phyloP scores from a whole-genome alignment of 2,329 filamentous ascomycete species.

The Domatiomyces catenatus region DNA sequence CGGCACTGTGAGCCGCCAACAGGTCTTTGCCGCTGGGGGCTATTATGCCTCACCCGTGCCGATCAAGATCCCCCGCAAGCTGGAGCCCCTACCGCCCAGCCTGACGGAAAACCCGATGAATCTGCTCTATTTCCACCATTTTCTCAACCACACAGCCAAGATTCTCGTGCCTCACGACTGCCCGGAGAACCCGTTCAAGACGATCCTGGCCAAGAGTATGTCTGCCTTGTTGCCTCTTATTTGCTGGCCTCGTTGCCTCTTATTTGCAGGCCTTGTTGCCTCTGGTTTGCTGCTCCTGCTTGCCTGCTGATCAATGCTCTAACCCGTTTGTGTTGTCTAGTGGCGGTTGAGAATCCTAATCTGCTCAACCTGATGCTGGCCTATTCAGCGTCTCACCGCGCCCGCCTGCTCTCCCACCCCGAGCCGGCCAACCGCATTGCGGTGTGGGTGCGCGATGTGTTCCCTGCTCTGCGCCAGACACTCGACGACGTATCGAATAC shows the following conservation, averaged over 20 bases:
- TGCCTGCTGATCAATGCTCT: constrained; percentile 26
- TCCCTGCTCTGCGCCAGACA: constrained; percentile 51
- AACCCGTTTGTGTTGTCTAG: constrained; percentile 28
- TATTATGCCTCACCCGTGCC: constrained; percentile 58
- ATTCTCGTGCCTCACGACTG: constrained; percentile 49
- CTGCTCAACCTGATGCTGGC: constrained; percentile 63
- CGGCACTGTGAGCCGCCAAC: constrained; percentile 33
- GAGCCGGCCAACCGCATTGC: constrained; percentile 67
- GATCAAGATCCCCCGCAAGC: constrained; percentile 44
- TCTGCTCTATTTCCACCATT: constrained; percentile 56
- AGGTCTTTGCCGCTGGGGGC: constrained; percentile 42
- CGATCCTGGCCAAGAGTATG: constrained; percentile 47
- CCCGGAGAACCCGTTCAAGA: constrained; percentile 44
- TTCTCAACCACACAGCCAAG: constrained; percentile 65
- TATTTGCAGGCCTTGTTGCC: no score
- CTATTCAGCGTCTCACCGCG: constrained; percentile 72
- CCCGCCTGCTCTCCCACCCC: constrained; percentile 54
- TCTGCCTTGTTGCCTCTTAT: no score
- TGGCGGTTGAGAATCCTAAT: constrained; percentile 35
- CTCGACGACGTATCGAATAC: constrained; percentile 54
- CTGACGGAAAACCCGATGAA: constrained; percentile 65
- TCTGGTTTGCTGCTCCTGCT: constrained; percentile 7
- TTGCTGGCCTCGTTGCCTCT: no score
- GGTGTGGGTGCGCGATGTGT: constrained; percentile 57
- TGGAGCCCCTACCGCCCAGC: constrained; percentile 41